phyloP scores from a whole-genome alignment of 2,329 filamentous ascomycete species.

The Colletotrichum spinosum region DNA sequence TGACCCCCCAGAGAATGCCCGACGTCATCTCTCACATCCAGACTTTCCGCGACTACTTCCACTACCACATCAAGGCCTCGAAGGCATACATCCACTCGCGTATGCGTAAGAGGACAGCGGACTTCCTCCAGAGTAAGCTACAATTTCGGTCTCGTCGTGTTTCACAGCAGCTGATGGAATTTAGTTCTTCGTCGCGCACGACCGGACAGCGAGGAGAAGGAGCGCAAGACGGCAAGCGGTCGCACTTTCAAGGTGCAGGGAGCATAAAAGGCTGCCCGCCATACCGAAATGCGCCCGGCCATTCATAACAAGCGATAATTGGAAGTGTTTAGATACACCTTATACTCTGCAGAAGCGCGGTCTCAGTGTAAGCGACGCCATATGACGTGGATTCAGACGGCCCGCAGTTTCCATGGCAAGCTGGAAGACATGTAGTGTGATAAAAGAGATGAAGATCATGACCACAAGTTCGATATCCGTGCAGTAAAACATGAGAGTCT shows the following conservation, averaged over 20 bases:
- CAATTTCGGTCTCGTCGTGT: not conserved
- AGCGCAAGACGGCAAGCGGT: constrained; percentile 97
- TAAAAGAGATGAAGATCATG: constrained; percentile 26
- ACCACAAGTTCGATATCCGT: constrained; percentile 4
- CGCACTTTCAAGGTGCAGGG: constrained; percentile 81
- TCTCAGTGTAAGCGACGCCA: constrained; percentile 17
- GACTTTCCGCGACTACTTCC: constrained; percentile 99
- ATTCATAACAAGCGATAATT: no score
- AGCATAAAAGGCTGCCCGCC: constrained; percentile 6
- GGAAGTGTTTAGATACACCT: no score
- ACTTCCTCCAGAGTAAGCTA: constrained; percentile 91
- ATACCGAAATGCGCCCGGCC: no score
- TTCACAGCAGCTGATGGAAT: not conserved
- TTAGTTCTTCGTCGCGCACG: constrained; percentile 93
- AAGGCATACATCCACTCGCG: constrained; percentile 99
- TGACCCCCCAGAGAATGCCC: constrained; percentile 88
- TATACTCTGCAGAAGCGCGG: not conserved
- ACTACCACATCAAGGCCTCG: constrained; percentile 99
- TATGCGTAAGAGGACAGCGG: constrained; percentile 96
- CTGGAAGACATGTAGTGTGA: not conserved
- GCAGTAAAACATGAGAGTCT: constrained; percentile 1
- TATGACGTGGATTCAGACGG: not conserved
- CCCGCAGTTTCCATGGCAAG: not conserved
- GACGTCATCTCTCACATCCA: constrained; percentile 99
- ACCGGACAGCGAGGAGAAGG: constrained; percentile 96